Conservation (phyloP, 768 basidiomycete genomes). For the Ephemerocybe angulata region DNA sequence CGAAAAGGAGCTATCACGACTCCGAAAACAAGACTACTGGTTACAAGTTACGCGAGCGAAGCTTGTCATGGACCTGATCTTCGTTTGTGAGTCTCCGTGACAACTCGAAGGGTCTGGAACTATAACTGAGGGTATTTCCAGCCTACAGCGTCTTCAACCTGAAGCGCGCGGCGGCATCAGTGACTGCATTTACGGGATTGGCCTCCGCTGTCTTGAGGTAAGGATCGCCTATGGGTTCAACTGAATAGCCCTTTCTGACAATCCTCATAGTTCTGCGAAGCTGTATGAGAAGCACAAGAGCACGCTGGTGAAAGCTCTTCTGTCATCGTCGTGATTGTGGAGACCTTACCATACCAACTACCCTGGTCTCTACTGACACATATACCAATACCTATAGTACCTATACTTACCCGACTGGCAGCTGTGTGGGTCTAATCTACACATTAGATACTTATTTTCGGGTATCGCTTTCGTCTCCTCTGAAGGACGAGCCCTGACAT, state of each 20-base stretch:
- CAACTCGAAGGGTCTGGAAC: background rate
- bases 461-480: background rate
- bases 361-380: background rate
- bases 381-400: background rate
- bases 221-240: conserved; percentile 8
- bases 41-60: conserved; percentile 66
- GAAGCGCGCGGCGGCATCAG: conserved; percentile 52
- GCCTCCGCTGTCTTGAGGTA: conserved; percentile 74
- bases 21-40: conserved; percentile 76
- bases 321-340: conserved; percentile 20
- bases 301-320: conserved; percentile 51
- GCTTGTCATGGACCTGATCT: conserved; percentile 79
- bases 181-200: conserved; percentile 67
- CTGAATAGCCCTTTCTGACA: background rate
- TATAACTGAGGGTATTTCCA: conserved; percentile 25
- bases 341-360: background rate
- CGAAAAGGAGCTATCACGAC: conserved; percentile 63
- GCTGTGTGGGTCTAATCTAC: background rate
- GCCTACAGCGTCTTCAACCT: conserved; percentile 79
- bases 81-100: conserved; percentile 60
- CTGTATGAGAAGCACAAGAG: conserved; percentile 70
- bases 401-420: background rate
- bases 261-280: conserved; percentile 56
- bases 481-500: background rate
- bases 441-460: background rate